Evolutionary conservation across 768 basidiomycete species (phyloP).

Genomic region (Psilocybe tampanensis): DNA sequence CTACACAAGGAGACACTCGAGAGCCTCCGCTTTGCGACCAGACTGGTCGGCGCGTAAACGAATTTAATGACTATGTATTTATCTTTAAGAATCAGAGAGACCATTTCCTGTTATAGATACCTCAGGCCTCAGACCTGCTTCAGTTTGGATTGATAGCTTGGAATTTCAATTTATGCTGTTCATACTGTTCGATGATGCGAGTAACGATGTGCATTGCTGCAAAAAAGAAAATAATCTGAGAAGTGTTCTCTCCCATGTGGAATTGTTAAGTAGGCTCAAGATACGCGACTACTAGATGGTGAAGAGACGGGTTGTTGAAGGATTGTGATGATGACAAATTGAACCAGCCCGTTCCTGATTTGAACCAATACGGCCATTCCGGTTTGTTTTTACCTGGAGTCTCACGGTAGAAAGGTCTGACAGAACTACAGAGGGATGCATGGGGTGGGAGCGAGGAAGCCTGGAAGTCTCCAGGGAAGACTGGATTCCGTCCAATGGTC

Average conservation of each 20-base stretch:
- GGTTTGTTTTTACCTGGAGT: neutral
- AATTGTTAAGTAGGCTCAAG: neutral
- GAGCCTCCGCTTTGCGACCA: no score
- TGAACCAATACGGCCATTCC: neutral
- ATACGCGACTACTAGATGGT: neutral
- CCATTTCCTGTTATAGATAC: neutral
- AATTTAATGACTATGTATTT: no score
- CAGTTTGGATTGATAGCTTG: no score
- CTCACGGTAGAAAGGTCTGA: neutral
- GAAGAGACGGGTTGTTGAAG: neutral
- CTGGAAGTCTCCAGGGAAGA: neutral
- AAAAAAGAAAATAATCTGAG: no score
- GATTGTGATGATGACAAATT: neutral
- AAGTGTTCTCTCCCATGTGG: no score
- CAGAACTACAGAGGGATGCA: neutral
- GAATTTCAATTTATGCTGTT: no score
- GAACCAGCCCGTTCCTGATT: neutral
- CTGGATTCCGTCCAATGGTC: neutral
- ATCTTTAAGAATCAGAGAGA: neutral
- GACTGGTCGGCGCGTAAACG: no score
- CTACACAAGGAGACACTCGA: no score
- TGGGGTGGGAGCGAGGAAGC: neutral
- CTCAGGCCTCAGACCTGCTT: no score
- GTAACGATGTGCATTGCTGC: no score
- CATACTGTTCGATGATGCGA: no score